Base-by-base conservation (phyloP, 129 eudicot species). In the Kitagawia praeruptora region DNA sequence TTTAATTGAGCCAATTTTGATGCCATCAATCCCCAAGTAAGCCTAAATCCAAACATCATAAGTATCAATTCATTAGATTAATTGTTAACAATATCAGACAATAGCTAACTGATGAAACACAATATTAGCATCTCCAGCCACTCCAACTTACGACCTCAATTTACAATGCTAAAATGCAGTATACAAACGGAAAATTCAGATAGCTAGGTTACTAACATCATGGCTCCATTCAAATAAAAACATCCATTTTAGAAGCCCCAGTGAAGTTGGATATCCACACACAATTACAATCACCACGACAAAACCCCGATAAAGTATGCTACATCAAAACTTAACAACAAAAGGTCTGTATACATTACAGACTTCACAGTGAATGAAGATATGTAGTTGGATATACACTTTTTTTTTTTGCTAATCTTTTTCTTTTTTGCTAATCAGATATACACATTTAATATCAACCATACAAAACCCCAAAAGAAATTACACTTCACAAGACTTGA, bases 1-100 rank as follows among this genome's bases (percentile, higher is more conserved):
- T 74, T 49, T 51, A 74, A 46, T 25, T 74, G 77, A 45, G 28
- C 77, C 41, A 74, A 46, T 51, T 74, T 74, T 44, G 77, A 74
- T 15, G 77, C 77, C 77, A 74, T 74, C 9, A 1, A 74, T 47
- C 6, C 39, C 77, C 54, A 74, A 25, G 25, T 1, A 45, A 46
- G 13, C 77, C 56, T 74, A 31, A 74, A 44, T 11, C 5, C 77
- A 74, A 74, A 74, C 39, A 74, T 45, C 41, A 46, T 13, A 27
- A 23, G 27, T n/a, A n/a, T 44, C 19, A 46, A 46, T 27, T 27
- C 15, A 46, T 6, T 6, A 5, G 11, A 23, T 46, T 9, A 74
- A 25, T 0, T 27, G 31, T 64, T 6, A 64, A 2, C 18, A 4
- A 3, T 27, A 0, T 15, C 13, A 1, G 23, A 0, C 4, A 11